Evolutionary conservation across 495 filamentous ascomycete species (phyloP), one percentile per base, ranked within the genome.

Genomic region (Hypoxylon trugodes): DNA sequence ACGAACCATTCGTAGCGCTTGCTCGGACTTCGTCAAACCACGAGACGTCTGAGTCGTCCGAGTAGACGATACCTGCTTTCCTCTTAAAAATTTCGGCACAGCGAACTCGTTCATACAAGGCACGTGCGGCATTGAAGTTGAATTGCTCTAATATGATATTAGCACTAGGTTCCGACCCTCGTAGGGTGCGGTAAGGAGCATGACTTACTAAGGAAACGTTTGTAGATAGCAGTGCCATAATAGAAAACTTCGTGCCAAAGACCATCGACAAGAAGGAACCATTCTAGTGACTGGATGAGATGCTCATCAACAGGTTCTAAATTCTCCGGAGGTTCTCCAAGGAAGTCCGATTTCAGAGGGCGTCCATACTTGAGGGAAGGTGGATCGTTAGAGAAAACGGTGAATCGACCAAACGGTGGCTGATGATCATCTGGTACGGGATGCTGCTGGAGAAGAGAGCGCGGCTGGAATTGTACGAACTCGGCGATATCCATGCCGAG

Each of bases 261-360:
- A 1, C 82, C 87, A 21, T 89, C 86, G 10, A 91, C 79, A 40
- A 89, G 77, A 58, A 90, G 74, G 70, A 91, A 88, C 95, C 95
- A 98, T 66, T 96, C 90, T 52, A 97, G 73, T 50, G 88, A 86
- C 32, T 88, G 83, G 45, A 97, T 92, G 55, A 97, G 77, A 36
- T 83, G 76, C 42, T 90, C 84, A 56, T 96, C 91, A 46, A 84
- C 68, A 9, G 50, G n/a, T 12, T 77, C 70, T 4, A 80, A 74
- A 10, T 74, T 72, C 10, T 85, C 82, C 12, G 86, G 69, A 35
- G 84, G 79, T 3, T 85, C 82, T 13, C 87, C 88, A 19, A 91
- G 86, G 63, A 90, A 87, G 55, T 87, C 85, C 18, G 81, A 81
- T 62, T 80, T 86, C 10, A 90, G 62, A 18, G 74, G 75, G 1